phyloP scores from a whole-genome alignment of 352 stramenopile genomes.

The Blastocystis sp. region DNA sequence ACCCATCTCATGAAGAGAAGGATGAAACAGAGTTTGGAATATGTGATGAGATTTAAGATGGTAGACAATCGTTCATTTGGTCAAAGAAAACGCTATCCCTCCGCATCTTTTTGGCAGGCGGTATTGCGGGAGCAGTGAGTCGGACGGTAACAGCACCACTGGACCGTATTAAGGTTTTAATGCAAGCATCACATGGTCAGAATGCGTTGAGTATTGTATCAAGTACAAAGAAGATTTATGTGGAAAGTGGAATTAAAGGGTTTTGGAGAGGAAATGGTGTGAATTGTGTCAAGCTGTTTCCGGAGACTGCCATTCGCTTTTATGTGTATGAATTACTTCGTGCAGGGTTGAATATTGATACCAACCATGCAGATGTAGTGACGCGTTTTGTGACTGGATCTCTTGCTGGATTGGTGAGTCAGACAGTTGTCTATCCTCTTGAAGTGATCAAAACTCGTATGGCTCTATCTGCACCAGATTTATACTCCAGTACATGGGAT shows the following conservation, averaged over 20 bases:
- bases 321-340: constrained; percentile 63
- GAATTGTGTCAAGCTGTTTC: constrained; percentile 66
- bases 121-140: constrained; percentile 64
- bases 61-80: constrained; percentile 1
- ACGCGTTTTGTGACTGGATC: constrained; percentile 58
- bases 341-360: constrained; percentile 54
- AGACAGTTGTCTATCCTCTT: constrained; percentile 65
- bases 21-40: too few relatives aligned
- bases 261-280: constrained; percentile 65
- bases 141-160: constrained; percentile 65
- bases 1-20: too few relatives aligned
- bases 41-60: too few relatives aligned
- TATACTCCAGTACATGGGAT: constrained; percentile 65
- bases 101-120: constrained; percentile 63
- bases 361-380: constrained; percentile 11
- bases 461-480: constrained; percentile 58
- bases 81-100: constrained; percentile 34
- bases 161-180: constrained; percentile 65
- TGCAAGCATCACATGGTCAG: constrained; percentile 61
- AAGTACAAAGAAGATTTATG: constrained; percentile 62
- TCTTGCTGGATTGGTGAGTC: constrained; percentile 60
- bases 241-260: constrained; percentile 57
- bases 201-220: not conserved
- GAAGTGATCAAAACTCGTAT: constrained; percentile 66
- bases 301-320: constrained; percentile 65